Conservation (phyloP, 257 asterid species). For the Penstemon davidsonii region DNA sequence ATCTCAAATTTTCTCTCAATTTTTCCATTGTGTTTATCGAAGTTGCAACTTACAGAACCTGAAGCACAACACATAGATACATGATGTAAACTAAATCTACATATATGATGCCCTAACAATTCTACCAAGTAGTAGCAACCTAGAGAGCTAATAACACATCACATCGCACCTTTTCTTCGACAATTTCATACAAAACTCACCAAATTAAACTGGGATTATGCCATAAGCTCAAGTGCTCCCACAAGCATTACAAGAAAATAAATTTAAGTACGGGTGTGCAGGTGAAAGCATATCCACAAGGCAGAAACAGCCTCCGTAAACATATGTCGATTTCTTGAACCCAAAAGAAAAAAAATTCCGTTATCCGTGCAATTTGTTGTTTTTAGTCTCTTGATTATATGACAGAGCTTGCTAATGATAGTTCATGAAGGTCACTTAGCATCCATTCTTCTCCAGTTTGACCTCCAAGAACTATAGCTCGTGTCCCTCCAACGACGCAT, state of each 20-base stretch:
- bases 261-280: constrained; percentile 12
- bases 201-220: neutral
- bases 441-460: constrained; percentile 58
- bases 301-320: constrained; percentile 1
- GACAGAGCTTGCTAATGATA: constrained; percentile 56
- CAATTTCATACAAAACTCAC: constrained; percentile 5
- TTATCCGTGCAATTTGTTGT: neutral
- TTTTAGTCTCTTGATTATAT: constrained; percentile 22
- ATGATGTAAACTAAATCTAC: constrained; percentile 27
- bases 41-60: constrained; percentile 33
- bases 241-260: constrained; percentile 12
- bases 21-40: constrained; percentile 19
- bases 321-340: constrained; percentile 1
- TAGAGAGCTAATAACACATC: constrained; percentile 10
- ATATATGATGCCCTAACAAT: constrained; percentile 26
- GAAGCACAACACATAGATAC: constrained; percentile 30
- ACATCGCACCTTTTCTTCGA: neutral
- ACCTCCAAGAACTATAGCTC: constrained; percentile 50
- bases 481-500: constrained; percentile 48
- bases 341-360: constrained; percentile 13
- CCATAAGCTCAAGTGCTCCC: constrained; percentile 25
- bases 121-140: constrained; percentile 36
- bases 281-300: constrained; percentile 20
- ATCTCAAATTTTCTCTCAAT: neutral
- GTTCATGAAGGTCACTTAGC: constrained; percentile 47